Evolutionary conservation across 2,329 filamentous ascomycete species (phyloP), one percentile per base, ranked within the genome.

Genomic region (Plenodomus biglobosus): DNA sequence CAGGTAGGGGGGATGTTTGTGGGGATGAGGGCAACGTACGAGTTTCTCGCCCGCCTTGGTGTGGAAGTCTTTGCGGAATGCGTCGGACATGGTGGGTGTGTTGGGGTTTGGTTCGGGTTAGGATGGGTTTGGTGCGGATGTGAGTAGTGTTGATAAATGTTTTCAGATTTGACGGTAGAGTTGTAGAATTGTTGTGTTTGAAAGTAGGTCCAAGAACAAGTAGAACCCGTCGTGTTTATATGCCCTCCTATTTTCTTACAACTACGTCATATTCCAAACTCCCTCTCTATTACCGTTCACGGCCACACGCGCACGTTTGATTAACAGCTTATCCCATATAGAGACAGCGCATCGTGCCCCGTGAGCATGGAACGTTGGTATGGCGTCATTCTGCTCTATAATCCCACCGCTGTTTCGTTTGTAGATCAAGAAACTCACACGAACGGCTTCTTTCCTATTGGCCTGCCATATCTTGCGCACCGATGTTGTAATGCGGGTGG

Each of bases 31-130:
- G n/a, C n/a, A 11, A 30, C 48, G 11, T 53, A 54, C 58, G 30
- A 62, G 42, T 50, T 78, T 74, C 78, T 85, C 81, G 65, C 74
- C 71, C 53, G 77, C 72, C 79, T 84, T 79, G 73, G 75, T 66
- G 59, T 70, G 64, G 71, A 83, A 78, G 72, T 83, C 81, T 74
- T 85, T 85, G 80, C 83, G 82, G 65, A 76, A 78, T 61, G 71
- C 44, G 73, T 85, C 83, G 78, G 83, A 81, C 81, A 84, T 84
- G 68, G 60, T 81, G 71, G 62, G 66, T 32, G 6, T 53, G 47
- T 49, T 62, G 27, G 62, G 48, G 48, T 56, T 56, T 41, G 66
- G 62, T 47, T 53, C 60, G 52, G 50, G 30, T 55, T 62, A 53
- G 44, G 47, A 46, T 60, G 54, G 48, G 57, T 43, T 30, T 40